A percentile compares a stretch with the other conserved stretches of the same genome.
phyloP scores from a whole-genome alignment of 2,329 filamentous ascomycete genomes.

The Aspergillus sp. region DNA sequence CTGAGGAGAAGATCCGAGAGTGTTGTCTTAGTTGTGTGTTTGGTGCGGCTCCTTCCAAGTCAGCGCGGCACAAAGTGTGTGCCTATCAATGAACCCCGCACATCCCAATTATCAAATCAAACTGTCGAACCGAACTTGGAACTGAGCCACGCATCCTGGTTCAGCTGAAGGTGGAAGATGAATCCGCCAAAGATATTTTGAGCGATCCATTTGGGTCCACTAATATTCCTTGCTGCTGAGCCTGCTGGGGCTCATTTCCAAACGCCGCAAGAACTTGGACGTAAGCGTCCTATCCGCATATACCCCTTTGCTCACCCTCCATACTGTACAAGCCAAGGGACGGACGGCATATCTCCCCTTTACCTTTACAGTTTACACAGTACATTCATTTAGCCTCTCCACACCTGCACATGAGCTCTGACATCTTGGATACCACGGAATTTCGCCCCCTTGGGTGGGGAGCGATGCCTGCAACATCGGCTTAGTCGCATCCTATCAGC shows the following conservation, averaged over 20 bases:
- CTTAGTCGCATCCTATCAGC: constrained; percentile 18
- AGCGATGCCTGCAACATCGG: constrained; percentile 11
- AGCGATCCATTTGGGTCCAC: neutral
- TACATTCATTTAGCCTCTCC: neutral
- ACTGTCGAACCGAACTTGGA: neutral
- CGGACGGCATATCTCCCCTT: neutral
- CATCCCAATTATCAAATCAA: neutral
- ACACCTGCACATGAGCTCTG: constrained; percentile 2
- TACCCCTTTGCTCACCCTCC: neutral
- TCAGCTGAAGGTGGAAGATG: neutral
- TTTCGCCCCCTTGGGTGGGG: constrained; percentile 12
- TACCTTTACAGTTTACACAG: neutral
- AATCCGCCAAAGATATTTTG: neutral
- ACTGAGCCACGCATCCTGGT: neutral
- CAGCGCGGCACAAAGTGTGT: neutral
- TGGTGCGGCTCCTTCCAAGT: constrained; percentile 1
- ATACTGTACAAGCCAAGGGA: neutral
- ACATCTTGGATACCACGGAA: neutral
- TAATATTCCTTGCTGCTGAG: neutral
- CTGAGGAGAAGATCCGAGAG: neutral
- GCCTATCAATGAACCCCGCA: neutral
- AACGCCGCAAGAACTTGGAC: neutral
- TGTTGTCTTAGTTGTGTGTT: neutral
- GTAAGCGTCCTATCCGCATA: neutral
- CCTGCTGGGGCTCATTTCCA: neutral